Base-by-base conservation (phyloP, 2,329 filamentous ascomycete species). In the Juglanconis sp. region DNA sequence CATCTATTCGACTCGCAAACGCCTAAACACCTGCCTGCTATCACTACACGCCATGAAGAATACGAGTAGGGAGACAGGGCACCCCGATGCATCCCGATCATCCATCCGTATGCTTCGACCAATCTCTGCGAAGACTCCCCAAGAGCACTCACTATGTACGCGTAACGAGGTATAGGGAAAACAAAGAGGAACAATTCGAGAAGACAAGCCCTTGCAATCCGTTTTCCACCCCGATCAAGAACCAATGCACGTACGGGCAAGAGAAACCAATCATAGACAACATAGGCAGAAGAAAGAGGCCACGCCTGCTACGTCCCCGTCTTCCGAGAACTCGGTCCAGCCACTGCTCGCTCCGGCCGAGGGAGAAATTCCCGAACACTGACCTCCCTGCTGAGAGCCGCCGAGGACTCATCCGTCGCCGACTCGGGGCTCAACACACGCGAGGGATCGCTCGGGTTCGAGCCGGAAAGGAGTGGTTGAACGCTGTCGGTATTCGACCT, bases 381-480 rank as follows among this genome's bases (percentile, higher is more conserved):
- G 15, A 48, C 46, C 15, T 60, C 57, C 7, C 42, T 57, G 47
- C 53, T 57, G 3, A 49, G 44, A 13, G 58, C 40, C 24, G 40
- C 38, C 13, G 50, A 60, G n/a, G 38, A n/a, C 8, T 36, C 57
- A 30, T 48, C 47, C n/a, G 44, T 52, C 5, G 44, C 54, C 44
- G 53, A 53, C 17, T 46, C 40, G n/a, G 46, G 47, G n/a, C 54
- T 42, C 46, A 40, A 9, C 10, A 40, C 44, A 51, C 36, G 49
- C 32, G 51, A 56, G n/a, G 6, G 17, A 17, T 7, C 8, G n/a
- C n/a, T 7, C 52, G 53, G 56, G 40, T 15, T 36, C 30, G 56
- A 52, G 31, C 56, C 34, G 34, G 56, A 34, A 17, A 63, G 57
- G 13, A 63, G 57, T 56, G 61, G 58, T 40, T 48, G 61, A 17